Conservation (phyloP, 208 protist genomes). For the Strigomonas oncopelti region DNA sequence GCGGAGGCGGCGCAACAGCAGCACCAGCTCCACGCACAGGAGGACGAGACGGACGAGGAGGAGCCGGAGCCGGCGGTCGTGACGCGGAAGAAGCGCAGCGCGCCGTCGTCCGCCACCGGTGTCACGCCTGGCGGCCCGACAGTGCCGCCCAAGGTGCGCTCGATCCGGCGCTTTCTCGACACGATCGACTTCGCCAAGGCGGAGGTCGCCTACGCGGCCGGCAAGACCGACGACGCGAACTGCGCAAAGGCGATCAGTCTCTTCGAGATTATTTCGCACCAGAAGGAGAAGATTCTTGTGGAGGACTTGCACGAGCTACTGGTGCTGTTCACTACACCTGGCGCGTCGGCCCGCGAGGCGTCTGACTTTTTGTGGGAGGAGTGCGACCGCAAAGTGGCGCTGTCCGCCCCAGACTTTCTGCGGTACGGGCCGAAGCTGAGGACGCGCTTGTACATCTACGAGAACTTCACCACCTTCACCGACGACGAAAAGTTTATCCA, state of each 20-base stretch:
- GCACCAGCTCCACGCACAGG: neutral
- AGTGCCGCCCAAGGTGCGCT: neutral
- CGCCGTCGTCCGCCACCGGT: neutral
- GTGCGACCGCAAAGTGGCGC: slow-evolving; percentile 46
- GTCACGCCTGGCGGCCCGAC: neutral
- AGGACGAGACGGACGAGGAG: slow-evolving; percentile 7
- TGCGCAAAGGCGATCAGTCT: slow-evolving; percentile 21
- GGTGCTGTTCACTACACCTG: slow-evolving; percentile 54
- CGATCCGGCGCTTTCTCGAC: slow-evolving; percentile 17
- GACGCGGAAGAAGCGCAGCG: neutral
- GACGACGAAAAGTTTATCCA: slow-evolving; percentile 43
- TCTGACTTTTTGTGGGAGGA: slow-evolving; percentile 70
- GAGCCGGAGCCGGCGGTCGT: neutral
- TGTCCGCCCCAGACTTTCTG: slow-evolving; percentile 56
- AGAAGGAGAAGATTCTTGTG: slow-evolving; percentile 32
- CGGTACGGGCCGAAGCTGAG: slow-evolving; percentile 40
- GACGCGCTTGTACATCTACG: slow-evolving; percentile 50
- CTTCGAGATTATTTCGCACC: slow-evolving; percentile 43
- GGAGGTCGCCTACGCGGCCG: neutral
- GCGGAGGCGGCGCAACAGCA: neutral
- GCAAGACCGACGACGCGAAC: neutral
- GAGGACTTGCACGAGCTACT: slow-evolving; percentile 63
- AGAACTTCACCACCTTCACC: slow-evolving; percentile 36
- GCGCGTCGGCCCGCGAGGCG: slow-evolving; percentile 46
- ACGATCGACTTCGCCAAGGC: slow-evolving; percentile 20